These are phyloP conservation scores for Didymosphaeria variabile DNA, from an alignment of 2,329 filamentous ascomycete species.

Conservation along the genomic window DNA sequence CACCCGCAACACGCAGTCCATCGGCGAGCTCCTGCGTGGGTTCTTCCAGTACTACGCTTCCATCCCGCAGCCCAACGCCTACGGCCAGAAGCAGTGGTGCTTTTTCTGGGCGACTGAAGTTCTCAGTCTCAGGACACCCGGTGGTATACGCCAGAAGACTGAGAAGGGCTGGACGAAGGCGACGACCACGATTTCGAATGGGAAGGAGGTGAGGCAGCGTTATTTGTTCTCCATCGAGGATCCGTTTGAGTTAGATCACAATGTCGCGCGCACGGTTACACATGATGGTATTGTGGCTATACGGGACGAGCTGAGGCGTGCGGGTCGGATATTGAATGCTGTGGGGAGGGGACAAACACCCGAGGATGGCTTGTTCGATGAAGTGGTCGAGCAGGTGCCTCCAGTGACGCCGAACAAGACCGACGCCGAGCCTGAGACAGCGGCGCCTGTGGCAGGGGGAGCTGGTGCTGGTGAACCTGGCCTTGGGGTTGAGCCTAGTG, in stretches of 20 bases:
- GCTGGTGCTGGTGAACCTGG: not conserved
- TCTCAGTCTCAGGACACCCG: slow-evolving; percentile 75
- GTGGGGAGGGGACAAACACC: slow-evolving; percentile 36
- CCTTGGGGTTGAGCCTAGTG: not conserved
- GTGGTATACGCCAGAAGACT: slow-evolving; percentile 76
- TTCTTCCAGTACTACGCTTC: slow-evolving; percentile 91
- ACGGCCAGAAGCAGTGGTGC: slow-evolving; percentile 54
- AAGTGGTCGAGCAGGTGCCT: slow-evolving; percentile 36
- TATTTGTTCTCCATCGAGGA: slow-evolving; percentile 93
- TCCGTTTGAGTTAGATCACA: slow-evolving; percentile 88
- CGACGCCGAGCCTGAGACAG: not conserved
- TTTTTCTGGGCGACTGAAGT: slow-evolving; percentile 87
- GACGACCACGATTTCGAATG: slow-evolving; percentile 69
- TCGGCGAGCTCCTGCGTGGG: slow-evolving; percentile 77
- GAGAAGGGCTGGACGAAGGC: slow-evolving; percentile 89
- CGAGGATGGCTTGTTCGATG: slow-evolving; percentile 48
- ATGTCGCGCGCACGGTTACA: slow-evolving; percentile 86
- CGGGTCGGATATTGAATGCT: slow-evolving; percentile 68
- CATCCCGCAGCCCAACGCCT: slow-evolving; percentile 52
- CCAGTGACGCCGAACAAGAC: slow-evolving; percentile 10
- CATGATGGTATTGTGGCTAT: slow-evolving; percentile 84
- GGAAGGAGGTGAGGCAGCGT: slow-evolving; percentile 77
- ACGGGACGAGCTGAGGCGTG: slow-evolving; percentile 83
- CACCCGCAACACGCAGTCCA: slow-evolving; percentile 72
- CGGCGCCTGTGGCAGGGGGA: not conserved